phyloP scores from a whole-genome alignment of 352 stramenopile species.

The Globisporangium splendens region DNA sequence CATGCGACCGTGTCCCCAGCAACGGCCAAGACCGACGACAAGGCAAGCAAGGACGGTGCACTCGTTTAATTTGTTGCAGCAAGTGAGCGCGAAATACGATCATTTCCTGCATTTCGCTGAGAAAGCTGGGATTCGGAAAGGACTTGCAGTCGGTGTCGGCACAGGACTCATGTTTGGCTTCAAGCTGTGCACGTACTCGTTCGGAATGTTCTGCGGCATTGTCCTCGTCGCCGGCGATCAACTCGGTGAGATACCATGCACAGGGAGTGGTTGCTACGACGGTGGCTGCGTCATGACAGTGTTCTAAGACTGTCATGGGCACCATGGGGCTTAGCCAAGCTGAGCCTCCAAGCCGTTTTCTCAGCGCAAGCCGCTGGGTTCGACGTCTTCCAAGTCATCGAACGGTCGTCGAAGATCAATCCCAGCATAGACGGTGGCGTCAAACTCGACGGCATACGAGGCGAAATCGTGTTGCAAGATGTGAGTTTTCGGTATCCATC shows the following conservation, averaged over 20 bases:
- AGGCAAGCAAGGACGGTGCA: slow-evolving; percentile 30
- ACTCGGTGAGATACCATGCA: slow-evolving; percentile 24
- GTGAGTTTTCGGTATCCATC: slow-evolving; percentile 55
- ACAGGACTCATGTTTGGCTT: slow-evolving; percentile 38
- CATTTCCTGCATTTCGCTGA: slow-evolving; percentile 22
- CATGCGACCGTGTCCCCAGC: neutral
- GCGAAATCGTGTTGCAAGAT: slow-evolving; percentile 19
- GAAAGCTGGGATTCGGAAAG: slow-evolving; percentile 33
- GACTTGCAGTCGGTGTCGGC: slow-evolving; percentile 29
- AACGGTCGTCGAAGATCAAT: slow-evolving; percentile 48
- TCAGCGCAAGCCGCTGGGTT: slow-evolving; percentile 32
- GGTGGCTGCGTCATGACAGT: slow-evolving; percentile 40
- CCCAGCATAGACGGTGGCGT: slow-evolving; percentile 22
- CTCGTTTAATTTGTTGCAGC: slow-evolving; percentile 43
- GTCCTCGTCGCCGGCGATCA: slow-evolving; percentile 23
- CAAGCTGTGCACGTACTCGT: slow-evolving; percentile 39
- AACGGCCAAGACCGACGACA: neutral
- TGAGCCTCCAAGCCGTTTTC: slow-evolving; percentile 34
- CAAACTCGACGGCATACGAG: slow-evolving; percentile 26
- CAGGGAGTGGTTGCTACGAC: slow-evolving; percentile 30
- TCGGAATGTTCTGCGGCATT: slow-evolving; percentile 53
- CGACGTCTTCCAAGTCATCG: slow-evolving; percentile 48
- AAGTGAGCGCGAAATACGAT: slow-evolving; percentile 39
- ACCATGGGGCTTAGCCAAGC: slow-evolving; percentile 38
- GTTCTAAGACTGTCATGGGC: slow-evolving; percentile 40